Conservation (phyloP, 2,329 filamentous ascomycete species). For the Rachicladosporium sp. region DNA sequence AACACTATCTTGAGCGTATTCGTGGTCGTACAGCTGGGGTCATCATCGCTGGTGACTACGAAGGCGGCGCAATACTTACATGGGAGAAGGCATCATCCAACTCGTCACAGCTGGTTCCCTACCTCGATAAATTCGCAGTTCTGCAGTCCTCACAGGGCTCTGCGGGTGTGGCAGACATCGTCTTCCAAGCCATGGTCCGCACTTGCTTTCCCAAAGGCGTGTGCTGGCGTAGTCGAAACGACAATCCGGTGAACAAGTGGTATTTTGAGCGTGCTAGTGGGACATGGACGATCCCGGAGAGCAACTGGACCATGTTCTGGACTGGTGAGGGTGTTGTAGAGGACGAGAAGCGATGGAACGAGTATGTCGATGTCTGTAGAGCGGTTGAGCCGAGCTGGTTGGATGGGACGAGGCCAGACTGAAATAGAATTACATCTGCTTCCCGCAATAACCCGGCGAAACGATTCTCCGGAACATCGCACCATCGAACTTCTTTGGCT, state of each 20-base stretch:
- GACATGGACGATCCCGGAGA: slow-evolving; percentile 67
- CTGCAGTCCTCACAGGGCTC: slow-evolving; percentile 78
- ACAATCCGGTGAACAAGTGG: slow-evolving; percentile 98
- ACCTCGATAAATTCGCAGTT: slow-evolving; percentile 95
- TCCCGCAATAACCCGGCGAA: too few relatives aligned
- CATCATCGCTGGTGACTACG: slow-evolving; percentile 92
- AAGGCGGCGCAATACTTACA: slow-evolving; percentile 86
- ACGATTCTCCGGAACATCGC: too few relatives aligned
- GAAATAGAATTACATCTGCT: background rate
- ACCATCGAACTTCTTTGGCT: too few relatives aligned
- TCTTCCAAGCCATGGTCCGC: slow-evolving; percentile 91
- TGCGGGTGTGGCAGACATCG: slow-evolving; percentile 75
- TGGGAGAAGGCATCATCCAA: slow-evolving; percentile 66
- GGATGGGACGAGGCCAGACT: slow-evolving; percentile 27
- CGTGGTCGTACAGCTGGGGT: slow-evolving; percentile 72
- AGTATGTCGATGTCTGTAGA: slow-evolving; percentile 38
- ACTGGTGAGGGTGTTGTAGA: slow-evolving; percentile 53
- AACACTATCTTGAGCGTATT: slow-evolving; percentile 73
- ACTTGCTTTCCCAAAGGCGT: slow-evolving; percentile 80
- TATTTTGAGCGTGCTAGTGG: slow-evolving; percentile 88
- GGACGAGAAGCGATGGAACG: slow-evolving; percentile 29
- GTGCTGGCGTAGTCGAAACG: slow-evolving; percentile 79
- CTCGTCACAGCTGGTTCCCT: slow-evolving; percentile 63
- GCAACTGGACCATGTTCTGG: slow-evolving; percentile 98
- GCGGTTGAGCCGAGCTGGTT: slow-evolving; percentile 38